Conservation (phyloP, 2,329 filamentous ascomycete genomes). For the Fusarium oligoseptatum region DNA sequence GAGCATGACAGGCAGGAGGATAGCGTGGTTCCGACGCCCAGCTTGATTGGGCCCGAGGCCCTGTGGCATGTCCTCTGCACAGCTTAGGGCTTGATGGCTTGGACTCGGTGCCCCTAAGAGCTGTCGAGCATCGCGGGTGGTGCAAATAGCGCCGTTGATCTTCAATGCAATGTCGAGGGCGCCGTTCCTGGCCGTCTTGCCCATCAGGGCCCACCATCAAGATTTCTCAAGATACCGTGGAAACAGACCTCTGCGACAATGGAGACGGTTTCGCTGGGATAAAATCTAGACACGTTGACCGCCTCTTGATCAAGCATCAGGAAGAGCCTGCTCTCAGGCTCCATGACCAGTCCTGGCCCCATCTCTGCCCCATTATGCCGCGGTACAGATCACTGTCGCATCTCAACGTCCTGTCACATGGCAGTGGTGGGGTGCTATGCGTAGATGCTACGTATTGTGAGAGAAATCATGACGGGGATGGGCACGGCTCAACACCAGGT, state of each 20-base stretch:
- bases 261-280: conserved; percentile 5
- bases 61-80: conserved; percentile 9
- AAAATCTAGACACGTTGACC: conserved; percentile 37
- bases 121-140: conserved; percentile 15
- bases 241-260: conserved; percentile 17
- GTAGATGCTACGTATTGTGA: conserved; percentile 19
- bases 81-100: conserved; percentile 10
- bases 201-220: conserved; percentile 10
- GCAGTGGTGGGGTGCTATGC: conserved; percentile 35
- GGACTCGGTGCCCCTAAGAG: background rate
- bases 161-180: conserved; percentile 30
- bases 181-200: conserved; percentile 32
- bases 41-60: conserved; percentile 34
- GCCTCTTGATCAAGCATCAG: conserved; percentile 38
- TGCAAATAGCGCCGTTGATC: conserved; percentile 43
- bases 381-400: conserved; percentile 45
- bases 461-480: conserved; percentile 20
- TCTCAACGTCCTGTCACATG: conserved; percentile 42
- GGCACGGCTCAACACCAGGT: conserved; percentile 3
- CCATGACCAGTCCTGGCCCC: conserved; percentile 33
- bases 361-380: conserved; percentile 32
- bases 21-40: conserved; percentile 36
- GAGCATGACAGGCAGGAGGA: conserved; percentile 38
- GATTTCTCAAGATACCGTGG: conserved; percentile 7
- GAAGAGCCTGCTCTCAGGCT: conserved; percentile 21